Base-by-base conservation (phyloP, 106 monocot species). In the Platanthera zijinensis region DNA sequence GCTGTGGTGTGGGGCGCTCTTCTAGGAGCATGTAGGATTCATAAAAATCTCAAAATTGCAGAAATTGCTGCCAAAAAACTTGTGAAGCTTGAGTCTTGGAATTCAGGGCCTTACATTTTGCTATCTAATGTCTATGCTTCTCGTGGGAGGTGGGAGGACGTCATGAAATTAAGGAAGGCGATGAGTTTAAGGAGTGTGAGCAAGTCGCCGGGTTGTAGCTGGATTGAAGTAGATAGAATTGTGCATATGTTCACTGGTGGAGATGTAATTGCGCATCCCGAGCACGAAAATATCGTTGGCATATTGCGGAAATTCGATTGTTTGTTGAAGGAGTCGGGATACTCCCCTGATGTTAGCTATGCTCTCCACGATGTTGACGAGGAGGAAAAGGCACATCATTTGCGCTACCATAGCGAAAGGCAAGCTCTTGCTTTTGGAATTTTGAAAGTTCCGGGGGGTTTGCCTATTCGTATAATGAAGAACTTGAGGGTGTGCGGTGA, bases 331-430 rank as follows among this genome's bases (percentile, higher is more conserved):
- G 86, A 94, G 67, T 82, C 83, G 10, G 94, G 94, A 7, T 94
- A 94, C 52, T 72, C 51, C 73, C 86, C 94, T 17, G 94, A 94
- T 80, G 80, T 81, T 66, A 90, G 85, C 52, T 90, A 82, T 74
- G 90, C 87, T 46, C 88, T 94, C 25, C 90, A 94, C 69, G 94
- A 94, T 79, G 77, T 94, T 49, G 94, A 94, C 78, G 88, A 94
- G 69, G 94, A 94, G 78, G 86, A 94, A 66, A 94, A 94, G 72
- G 80, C 56, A 15, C 83, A 84, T 64, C 80, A 76, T 69, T 78
- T 94, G 71, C 59, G 80, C 32, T 85, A 88, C 47, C 94, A 94
- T 72, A 94, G 90, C 63, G 94, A 94, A 75, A 88, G 86, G 82
- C 85, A 84, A 52, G 94, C 88, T 48, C 84, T 94, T 52, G 94